These are phyloP conservation scores for Mucuna pruriens DNA, from an alignment of 306 rosid species.

Conservation along the genomic window DNA sequence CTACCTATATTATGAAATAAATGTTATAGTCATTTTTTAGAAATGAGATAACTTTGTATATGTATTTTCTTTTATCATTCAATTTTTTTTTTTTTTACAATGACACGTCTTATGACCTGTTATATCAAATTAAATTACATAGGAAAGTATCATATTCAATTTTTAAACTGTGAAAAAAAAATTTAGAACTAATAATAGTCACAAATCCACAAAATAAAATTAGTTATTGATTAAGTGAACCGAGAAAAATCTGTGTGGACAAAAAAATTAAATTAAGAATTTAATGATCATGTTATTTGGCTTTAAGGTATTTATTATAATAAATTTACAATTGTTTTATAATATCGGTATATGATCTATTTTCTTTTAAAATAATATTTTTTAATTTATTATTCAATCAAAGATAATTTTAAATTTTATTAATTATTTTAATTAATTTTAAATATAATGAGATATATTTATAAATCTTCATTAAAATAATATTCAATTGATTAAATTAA, in stretches of 20 bases:
- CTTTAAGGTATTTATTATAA: too few species aligned
- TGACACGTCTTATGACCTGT: not conserved
- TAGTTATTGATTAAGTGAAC: too few species aligned
- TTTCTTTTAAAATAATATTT: too few species aligned
- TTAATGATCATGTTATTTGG: too few species aligned
- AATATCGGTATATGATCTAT: too few species aligned
- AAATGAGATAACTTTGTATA: not conserved
- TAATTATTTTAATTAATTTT: not conserved
- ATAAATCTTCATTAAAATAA: not conserved
- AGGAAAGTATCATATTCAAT: too few species aligned
- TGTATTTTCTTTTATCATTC: not conserved
- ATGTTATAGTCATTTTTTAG: not conserved
- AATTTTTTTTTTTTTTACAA: not conserved
- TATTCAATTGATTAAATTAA: not conserved
- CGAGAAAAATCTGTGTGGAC: too few species aligned
- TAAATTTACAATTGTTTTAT: too few species aligned
- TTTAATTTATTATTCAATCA: not conserved
- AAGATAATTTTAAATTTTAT: not conserved
- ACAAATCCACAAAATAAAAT: too few species aligned
- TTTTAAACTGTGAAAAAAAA: too few species aligned
- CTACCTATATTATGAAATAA: not conserved
- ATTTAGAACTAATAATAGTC: too few species aligned
- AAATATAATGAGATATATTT: not conserved
- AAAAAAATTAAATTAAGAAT: too few species aligned
- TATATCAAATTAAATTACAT: not conserved